Percentiles rank a stretch among this genome's conserved stretches.
phyloP scores from a whole-genome alignment of 371 early-diverging fungal species.

The Apophysomyces elegans region DNA sequence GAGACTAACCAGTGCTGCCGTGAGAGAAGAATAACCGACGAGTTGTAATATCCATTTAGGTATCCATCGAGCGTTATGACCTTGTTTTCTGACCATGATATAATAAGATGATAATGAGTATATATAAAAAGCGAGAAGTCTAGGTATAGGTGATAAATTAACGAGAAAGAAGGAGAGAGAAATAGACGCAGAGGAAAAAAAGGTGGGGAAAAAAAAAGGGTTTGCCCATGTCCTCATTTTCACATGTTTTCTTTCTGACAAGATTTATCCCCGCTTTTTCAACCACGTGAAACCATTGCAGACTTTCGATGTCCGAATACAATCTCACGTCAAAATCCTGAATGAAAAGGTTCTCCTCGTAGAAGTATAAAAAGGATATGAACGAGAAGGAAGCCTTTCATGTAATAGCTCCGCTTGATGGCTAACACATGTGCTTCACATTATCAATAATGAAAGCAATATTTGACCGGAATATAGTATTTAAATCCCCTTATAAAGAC shows the following conservation, averaged over 20 bases:
- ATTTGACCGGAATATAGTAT: too few relatives aligned
- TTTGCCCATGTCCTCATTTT: constrained; percentile 2
- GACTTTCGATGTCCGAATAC: not conserved
- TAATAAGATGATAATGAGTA: not conserved
- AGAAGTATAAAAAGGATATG: too few relatives aligned
- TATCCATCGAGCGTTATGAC: constrained; percentile 11
- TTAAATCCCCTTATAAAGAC: too few relatives aligned
- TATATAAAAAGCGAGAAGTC: not conserved
- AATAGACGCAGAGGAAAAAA: not conserved
- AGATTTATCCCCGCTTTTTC: not conserved
- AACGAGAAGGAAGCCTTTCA: too few relatives aligned
- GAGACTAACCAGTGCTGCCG: constrained; percentile 22
- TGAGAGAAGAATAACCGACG: constrained; percentile 28
- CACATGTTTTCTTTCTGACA: constrained; percentile 7
- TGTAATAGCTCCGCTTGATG: too few relatives aligned
- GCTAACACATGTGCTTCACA: too few relatives aligned
- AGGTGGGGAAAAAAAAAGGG: not conserved
- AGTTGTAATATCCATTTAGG: constrained; percentile 29
- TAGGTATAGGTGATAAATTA: not conserved
- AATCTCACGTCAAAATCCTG: too few relatives aligned
- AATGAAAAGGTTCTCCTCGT: too few relatives aligned
- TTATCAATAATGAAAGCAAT: too few relatives aligned
- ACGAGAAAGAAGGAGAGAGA: not conserved
- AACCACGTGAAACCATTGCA: constrained; percentile 7
- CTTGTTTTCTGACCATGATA: constrained; percentile 1